Evolutionary conservation across 768 basidiomycete species (phyloP).

Genomic region (Pisolithus tinctorius): DNA sequence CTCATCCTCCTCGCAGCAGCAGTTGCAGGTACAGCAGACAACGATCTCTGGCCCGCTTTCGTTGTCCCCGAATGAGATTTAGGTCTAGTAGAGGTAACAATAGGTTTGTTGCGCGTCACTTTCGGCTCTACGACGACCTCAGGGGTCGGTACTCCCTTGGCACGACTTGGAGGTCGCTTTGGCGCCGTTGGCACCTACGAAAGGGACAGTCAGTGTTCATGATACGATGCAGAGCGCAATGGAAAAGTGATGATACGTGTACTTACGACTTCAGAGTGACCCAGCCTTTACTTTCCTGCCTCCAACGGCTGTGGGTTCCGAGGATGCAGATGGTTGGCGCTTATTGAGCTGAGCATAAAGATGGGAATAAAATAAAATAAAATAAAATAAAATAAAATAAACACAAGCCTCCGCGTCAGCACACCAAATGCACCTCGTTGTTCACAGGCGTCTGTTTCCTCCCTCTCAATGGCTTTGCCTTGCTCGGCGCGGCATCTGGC

Average conservation of each 20-base stretch:
- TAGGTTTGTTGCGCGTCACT: background rate
- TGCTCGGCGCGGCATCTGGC: conserved; percentile 11
- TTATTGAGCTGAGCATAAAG: too few species aligned
- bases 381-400: too few species aligned
- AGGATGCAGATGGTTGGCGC: too few species aligned
- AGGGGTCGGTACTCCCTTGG: background rate
- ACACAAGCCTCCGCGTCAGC: too few species aligned
- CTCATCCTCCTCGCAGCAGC: background rate
- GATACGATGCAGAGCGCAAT: background rate
- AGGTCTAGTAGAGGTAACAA: too few species aligned
- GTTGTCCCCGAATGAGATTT: background rate
- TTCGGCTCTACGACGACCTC: background rate
- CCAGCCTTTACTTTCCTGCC: conserved; percentile 3
- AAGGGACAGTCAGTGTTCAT: background rate
- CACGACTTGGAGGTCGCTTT: background rate
- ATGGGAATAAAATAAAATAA: too few species aligned
- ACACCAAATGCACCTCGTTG: conserved; percentile 1
- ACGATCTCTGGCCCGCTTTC: background rate
- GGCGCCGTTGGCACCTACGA: too few species aligned
- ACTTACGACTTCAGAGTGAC: background rate
- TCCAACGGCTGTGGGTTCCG: background rate
- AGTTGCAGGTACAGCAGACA: background rate
- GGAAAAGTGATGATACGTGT: background rate
- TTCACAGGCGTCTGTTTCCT: conserved; percentile 2
- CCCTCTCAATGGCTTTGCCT: conserved; percentile 5